These are phyloP conservation scores for Neonectria faginata DNA, from an alignment of 2,329 filamentous ascomycete genomes.

Conservation along the genomic window DNA sequence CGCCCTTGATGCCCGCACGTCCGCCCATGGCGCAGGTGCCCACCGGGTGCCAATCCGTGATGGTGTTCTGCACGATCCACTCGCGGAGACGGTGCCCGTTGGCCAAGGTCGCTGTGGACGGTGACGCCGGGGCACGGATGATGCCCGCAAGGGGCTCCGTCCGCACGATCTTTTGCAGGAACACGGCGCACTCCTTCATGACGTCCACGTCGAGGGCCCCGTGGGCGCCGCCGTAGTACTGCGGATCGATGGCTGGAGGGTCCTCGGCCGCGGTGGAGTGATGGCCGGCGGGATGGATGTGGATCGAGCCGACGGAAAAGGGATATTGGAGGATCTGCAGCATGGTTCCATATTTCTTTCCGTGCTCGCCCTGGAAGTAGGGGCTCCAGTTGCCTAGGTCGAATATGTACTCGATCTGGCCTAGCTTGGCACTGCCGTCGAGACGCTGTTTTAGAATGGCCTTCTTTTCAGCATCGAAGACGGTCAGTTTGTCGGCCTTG, in stretches of 20 bases:
- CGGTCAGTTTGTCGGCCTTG: conserved; percentile 37
- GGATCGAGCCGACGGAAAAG: conserved; percentile 61
- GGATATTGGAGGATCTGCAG: conserved; percentile 65
- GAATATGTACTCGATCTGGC: conserved; percentile 63
- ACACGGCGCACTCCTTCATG: conserved; percentile 55
- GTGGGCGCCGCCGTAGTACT: conserved; percentile 54
- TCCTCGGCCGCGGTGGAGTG: conserved; percentile 36
- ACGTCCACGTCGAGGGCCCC: conserved; percentile 57
- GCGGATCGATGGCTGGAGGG: conserved; percentile 55
- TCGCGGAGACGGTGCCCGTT: conserved; percentile 35
- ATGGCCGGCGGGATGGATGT: conserved; percentile 50
- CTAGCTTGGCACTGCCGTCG: conserved; percentile 47
- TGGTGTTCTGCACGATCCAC: conserved; percentile 47
- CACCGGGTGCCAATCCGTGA: conserved; percentile 55
- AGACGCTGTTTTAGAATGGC: conserved; percentile 51
- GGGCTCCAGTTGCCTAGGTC: conserved; percentile 61
- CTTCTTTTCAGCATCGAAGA: conserved; percentile 40
- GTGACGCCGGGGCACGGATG: conserved; percentile 48
- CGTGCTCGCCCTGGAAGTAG: conserved; percentile 47
- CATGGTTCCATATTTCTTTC: conserved; percentile 61
- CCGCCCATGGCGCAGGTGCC: conserved; percentile 52
- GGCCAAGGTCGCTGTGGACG: conserved; percentile 33
- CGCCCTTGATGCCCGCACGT: conserved; percentile 44
- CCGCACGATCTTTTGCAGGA: conserved; percentile 54
- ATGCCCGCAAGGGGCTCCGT: conserved; percentile 53